Evolutionary conservation across 1,139 yeast genomes (phyloP), one percentile per base, ranked within the genome.

Genomic region (Yamadazyma dendronema): DNA sequence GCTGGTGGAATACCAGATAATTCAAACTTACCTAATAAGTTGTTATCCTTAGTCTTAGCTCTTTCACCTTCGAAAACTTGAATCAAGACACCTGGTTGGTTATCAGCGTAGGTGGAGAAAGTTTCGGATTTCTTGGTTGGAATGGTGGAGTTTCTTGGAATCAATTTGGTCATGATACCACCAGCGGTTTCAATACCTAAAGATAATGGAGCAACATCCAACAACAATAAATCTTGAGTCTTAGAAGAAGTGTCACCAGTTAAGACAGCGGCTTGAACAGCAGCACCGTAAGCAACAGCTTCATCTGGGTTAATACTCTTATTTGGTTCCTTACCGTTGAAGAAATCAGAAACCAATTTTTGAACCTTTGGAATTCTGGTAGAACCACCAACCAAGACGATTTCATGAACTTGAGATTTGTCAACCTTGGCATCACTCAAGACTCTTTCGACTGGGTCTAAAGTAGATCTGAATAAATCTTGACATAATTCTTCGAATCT

Each of bases 61-160:
- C 98, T 96, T 80, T 92, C 98, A 84, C 98, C 98, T 78, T 92
- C 97, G 90, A 90, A 92, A 52, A 92, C 97, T 74, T 97, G 98
- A 96, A 92, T 90, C 73, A 88, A 95, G 59, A 92, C 98, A 59
- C 96, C 88, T 70, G 97, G 90, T 79, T 92, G 98, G 84, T 88
- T 92, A 84, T 92, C 98, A 66, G 87, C 96, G 66, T 87, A 96
- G 63, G 98, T 92, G 75, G 98, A 90, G 95, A 92, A 92, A 62
- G 97, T 92, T 82, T 97, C 87, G 79, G 96, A 86, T 89, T 92
- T 92, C 76, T 90, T 86, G 72, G 97, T 92, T 74, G 98, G 98
- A 57, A 92, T 97, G 65, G 98, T 90, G 68, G 97, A 86, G 92
- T 92, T 92, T 82, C 98, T 89, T 81, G 97, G 97, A 59, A 92